phyloP scores from a whole-genome alignment of 805 yeast genomes.

The Saccharomycopsis capsularis region DNA sequence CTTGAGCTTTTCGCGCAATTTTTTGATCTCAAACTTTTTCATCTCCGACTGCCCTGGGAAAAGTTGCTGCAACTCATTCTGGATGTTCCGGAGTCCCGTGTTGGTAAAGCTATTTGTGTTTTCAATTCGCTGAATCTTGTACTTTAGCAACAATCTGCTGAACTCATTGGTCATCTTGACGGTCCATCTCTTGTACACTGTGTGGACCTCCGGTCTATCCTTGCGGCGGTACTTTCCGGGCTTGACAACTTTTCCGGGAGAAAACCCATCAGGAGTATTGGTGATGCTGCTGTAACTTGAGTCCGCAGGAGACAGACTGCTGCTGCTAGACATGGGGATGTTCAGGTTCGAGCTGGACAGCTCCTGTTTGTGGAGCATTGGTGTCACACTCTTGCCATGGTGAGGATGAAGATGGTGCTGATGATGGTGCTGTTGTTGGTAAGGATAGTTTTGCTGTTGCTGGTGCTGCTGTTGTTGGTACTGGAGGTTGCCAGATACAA shows the following conservation, averaged over 20 bases:
- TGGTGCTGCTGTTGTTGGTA: too few species aligned
- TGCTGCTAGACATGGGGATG: too few species aligned
- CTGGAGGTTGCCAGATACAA: too few species aligned
- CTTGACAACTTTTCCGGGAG: background rate
- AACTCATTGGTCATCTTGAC: conserved; percentile 22
- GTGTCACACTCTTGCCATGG: too few species aligned
- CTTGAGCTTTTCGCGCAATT: conserved; percentile 20
- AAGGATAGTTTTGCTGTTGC: conserved; percentile 8
- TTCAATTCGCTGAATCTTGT: conserved; percentile 16
- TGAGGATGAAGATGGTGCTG: conserved; percentile 12
- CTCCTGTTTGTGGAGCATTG: too few species aligned
- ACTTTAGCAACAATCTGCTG: conserved; percentile 14
- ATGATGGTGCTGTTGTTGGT: conserved; percentile 20
- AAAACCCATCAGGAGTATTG: background rate
- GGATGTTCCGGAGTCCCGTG: conserved; percentile 19
- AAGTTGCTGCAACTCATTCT: conserved; percentile 10
- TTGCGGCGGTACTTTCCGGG: background rate
- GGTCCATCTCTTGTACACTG: conserved; percentile 22
- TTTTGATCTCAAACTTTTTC: conserved; percentile 21
- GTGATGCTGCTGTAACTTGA: background rate
- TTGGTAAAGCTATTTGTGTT: conserved; percentile 19
- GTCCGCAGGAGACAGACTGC: background rate
- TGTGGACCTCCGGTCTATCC: background rate
- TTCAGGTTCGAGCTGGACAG: too few species aligned
- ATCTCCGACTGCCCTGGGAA: conserved; percentile 19